phyloP scores from a whole-genome alignment of 257 asterid species.

The Solanum ossicruentum region DNA sequence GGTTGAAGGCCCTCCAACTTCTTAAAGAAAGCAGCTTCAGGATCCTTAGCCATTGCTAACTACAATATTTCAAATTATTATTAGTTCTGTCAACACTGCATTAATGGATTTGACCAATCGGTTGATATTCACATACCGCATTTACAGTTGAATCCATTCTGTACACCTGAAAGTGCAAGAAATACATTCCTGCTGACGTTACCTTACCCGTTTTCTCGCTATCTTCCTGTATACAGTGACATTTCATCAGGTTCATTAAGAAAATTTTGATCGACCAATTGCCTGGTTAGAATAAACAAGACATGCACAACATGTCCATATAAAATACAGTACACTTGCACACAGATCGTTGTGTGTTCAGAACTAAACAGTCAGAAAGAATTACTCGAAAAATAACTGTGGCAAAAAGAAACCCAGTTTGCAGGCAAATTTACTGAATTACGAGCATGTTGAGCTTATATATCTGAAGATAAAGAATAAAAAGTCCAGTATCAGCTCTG shows the following conservation, averaged over 20 bases:
- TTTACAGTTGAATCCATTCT: slow-evolving; percentile 97
- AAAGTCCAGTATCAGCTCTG: background rate
- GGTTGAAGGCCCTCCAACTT: slow-evolving; percentile 98
- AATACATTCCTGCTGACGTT: slow-evolving; percentile 98
- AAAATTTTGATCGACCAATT: background rate
- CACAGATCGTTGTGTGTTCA: background rate
- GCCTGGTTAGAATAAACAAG: background rate
- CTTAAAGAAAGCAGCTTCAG: slow-evolving; percentile 98
- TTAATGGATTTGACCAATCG: background rate
- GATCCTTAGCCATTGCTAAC: slow-evolving; percentile 81
- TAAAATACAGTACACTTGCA: background rate
- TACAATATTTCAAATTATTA: background rate
- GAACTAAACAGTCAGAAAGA: background rate
- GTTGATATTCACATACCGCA: slow-evolving; percentile 49
- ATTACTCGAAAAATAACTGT: background rate
- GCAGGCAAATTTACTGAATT: background rate
- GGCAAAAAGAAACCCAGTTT: background rate
- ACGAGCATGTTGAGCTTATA: background rate
- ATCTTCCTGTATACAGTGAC: slow-evolving; percentile 59
- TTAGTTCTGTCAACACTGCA: background rate
- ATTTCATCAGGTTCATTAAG: slow-evolving; percentile 4
- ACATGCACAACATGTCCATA: background rate
- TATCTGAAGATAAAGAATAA: background rate
- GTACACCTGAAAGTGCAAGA: slow-evolving; percentile 98
- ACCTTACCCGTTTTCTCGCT: slow-evolving; percentile 89